phyloP scores from a whole-genome alignment of 306 rosid species.

The Cicer pinnatifidum region DNA sequence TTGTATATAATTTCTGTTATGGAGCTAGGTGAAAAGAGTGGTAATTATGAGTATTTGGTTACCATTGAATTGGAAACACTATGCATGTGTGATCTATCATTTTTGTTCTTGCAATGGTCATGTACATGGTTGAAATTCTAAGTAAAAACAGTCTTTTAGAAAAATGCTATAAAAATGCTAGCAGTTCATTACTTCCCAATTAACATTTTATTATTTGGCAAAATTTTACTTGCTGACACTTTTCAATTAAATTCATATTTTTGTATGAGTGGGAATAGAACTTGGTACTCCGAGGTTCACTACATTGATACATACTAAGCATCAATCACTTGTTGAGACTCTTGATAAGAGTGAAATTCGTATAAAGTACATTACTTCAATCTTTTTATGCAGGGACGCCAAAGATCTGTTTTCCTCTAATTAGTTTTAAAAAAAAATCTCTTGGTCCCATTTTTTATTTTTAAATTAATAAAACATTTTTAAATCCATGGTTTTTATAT shows the following conservation, averaged over 20 bases:
- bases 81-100: neutral
- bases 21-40: conserved; percentile 5
- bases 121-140: conserved; percentile 1
- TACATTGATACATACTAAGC: neutral
- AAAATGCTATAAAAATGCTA: neutral
- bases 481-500: too few species aligned
- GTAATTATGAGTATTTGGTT: neutral
- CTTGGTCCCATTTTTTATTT: too few species aligned
- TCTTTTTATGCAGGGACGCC: neutral
- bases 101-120: neutral
- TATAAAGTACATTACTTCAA: too few species aligned
- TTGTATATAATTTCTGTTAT: conserved; percentile 6
- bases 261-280: neutral
- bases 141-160: neutral
- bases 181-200: neutral
- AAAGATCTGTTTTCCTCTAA: too few species aligned
- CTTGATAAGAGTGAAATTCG: neutral
- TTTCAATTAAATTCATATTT: neutral
- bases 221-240: neutral
- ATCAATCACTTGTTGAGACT: neutral
- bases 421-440: too few species aligned
- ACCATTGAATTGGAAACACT: neutral
- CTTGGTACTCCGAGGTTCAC: neutral
- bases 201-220: neutral
- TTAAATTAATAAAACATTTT: too few species aligned